These are phyloP conservation scores for Blastobotrys petasosporus DNA, from an alignment of 1,139 yeast genomes.

Conservation along the genomic window DNA sequence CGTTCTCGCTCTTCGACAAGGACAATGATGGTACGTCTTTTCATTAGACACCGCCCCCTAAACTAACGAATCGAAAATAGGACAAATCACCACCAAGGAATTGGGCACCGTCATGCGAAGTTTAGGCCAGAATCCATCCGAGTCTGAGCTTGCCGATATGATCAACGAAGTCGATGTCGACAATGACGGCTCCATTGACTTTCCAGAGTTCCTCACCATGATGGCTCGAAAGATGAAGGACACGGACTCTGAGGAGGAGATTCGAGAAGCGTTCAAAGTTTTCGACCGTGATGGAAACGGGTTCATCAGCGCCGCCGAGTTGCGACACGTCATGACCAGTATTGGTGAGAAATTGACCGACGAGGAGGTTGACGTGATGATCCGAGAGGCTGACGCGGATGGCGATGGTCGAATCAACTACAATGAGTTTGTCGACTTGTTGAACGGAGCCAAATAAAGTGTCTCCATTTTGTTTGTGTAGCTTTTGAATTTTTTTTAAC, in stretches of 20 bases:
- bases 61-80: slow-evolving; percentile 13
- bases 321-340: slow-evolving; percentile 92
- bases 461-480: background rate
- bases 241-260: slow-evolving; percentile 94
- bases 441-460: slow-evolving; percentile 33
- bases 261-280: slow-evolving; percentile 95
- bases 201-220: slow-evolving; percentile 67
- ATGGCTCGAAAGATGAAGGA: slow-evolving; percentile 96
- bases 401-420: slow-evolving; percentile 96
- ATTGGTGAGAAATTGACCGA: slow-evolving; percentile 95
- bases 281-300: slow-evolving; percentile 95
- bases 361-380: slow-evolving; percentile 95
- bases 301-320: slow-evolving; percentile 90
- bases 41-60: slow-evolving; percentile 14
- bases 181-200: slow-evolving; percentile 91
- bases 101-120: slow-evolving; percentile 98
- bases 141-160: slow-evolving; percentile 91
- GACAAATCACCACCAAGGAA: slow-evolving; percentile 84
- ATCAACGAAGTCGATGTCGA: slow-evolving; percentile 95
- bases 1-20: slow-evolving; percentile 91
- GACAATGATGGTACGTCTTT: slow-evolving; percentile 73
- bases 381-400: slow-evolving; percentile 90
- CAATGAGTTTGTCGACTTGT: slow-evolving; percentile 83
- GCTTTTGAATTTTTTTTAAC: background rate
- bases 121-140: slow-evolving; percentile 93